Base-by-base conservation (phyloP, 2,329 filamentous ascomycete species). In the Monilinia fructicola region DNA sequence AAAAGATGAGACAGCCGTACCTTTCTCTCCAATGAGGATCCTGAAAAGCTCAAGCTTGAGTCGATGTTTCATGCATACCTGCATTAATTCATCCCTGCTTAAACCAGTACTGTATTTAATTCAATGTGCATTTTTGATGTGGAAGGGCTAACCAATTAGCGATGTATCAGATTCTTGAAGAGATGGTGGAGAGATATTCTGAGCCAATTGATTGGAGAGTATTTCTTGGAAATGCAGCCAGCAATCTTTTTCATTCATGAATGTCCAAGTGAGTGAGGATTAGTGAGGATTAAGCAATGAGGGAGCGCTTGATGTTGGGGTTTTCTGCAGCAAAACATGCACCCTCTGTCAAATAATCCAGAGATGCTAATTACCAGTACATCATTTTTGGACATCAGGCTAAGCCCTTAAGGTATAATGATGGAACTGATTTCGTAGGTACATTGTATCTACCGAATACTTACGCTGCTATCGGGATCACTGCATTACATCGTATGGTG, bases 31-130 rank as follows among this genome's bases (percentile, higher is more conserved):
- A 54, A 48, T 55, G 16, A 56, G 52, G 26, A 26, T 21, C 35
- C n/a, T 50, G 44, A 61, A 60, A 31, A 61, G 58, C 58, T 61
- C 21, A 61, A 61, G 58, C 58, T 61, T 46, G 21, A 61, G 23
- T 16, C 53, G 40, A 48, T 58, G 61, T 64, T 64, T 64, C 61
- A 58, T 56, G 38, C 52, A 61, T 50, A 61, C 58, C 58, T 61
- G 44, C 58, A 61, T 61, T 61, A 26, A 61, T 50, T 38, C 18
- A 50, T 50, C 58, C 58, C 28, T 61, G 58, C 21, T 38, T 61
- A 61, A 44, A 52, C n/a, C 14, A 61, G 31, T 26, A 48, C 31
- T 54, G 31, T 26, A 48, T 46, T 54, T 60, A 23, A 48, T 48
- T 48, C 42, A 35, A 35, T 9, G 16, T 48, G 55, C 40, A 59